Evolutionary conservation across 2,329 filamentous ascomycete species (phyloP).

Genomic region (Epichloe gansuensis): DNA sequence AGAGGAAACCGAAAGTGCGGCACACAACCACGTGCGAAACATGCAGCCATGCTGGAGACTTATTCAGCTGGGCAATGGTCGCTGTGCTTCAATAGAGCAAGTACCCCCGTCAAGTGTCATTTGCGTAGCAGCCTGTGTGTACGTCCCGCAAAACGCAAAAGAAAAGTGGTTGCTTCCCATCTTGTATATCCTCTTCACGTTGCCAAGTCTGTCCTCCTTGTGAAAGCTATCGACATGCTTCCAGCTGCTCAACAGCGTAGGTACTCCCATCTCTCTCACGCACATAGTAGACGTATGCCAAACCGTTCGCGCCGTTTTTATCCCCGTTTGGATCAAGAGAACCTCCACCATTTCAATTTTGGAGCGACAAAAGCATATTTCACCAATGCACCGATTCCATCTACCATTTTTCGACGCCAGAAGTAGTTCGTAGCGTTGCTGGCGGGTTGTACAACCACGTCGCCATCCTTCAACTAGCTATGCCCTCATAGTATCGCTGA

Average conservation of each 20-base stretch:
- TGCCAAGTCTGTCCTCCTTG: background rate
- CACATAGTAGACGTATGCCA: slow-evolving; percentile 5
- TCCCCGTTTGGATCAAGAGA: background rate
- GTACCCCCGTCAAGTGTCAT: background rate
- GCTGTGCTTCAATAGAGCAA: background rate
- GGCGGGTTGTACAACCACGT: background rate
- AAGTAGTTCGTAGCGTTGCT: too few species aligned
- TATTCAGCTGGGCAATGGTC: background rate
- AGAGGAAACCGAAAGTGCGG: background rate
- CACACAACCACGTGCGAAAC: background rate
- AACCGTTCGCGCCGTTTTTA: slow-evolving; percentile 2
- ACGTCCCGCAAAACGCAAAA: background rate
- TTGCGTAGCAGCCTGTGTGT: background rate
- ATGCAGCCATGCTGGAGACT: background rate
- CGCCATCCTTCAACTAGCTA: background rate
- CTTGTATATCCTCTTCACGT: background rate
- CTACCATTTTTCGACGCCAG: background rate
- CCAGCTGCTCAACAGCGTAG: background rate
- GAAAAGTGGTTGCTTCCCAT: background rate
- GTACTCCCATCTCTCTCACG: background rate
- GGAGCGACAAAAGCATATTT: background rate
- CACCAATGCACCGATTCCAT: background rate
- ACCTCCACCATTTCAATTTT: background rate
- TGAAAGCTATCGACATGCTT: background rate
- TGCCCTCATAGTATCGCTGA: background rate